A percentile compares a stretch with the other conserved stretches of the same genome.
Evolutionary conservation across 2,329 filamentous ascomycete species (phyloP).

Genomic region (Hypoxylon rubiginosum): DNA sequence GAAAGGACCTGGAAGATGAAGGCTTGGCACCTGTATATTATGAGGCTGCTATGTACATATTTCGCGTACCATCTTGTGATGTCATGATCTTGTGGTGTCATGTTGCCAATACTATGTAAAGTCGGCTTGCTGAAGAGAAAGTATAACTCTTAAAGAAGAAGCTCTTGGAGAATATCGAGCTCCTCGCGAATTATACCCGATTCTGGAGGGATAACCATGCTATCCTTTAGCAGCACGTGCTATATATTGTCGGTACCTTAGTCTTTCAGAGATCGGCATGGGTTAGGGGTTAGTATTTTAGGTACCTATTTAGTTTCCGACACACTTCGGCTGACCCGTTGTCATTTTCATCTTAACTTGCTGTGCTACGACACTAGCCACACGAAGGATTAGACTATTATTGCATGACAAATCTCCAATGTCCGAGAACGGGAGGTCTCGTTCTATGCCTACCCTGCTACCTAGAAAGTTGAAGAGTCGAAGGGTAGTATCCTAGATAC

Average conservation of each 20-base stretch:
- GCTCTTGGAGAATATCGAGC: neutral
- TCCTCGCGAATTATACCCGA: neutral
- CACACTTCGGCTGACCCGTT: too few species aligned
- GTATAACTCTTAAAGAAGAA: neutral
- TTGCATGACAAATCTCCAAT: neutral
- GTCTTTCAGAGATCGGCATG: constrained; percentile 8
- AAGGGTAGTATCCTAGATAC: neutral
- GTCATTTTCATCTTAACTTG: constrained; percentile 18
- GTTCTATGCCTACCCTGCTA: too few species aligned
- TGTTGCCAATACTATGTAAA: neutral
- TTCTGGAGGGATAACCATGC: neutral
- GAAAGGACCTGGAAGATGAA: constrained; percentile 24
- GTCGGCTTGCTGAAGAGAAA: constrained; percentile 3
- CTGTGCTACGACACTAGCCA: constrained; percentile 6
- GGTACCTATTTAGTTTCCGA: constrained; percentile 21
- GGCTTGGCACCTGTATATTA: constrained; percentile 27
- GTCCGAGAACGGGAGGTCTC: constrained; percentile 29
- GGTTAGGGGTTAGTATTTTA: too few species aligned
- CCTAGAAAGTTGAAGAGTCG: constrained; percentile 5
- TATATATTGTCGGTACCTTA: neutral
- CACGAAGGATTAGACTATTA: constrained; percentile 25
- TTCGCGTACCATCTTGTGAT: constrained; percentile 8
- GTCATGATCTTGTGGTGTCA: constrained; percentile 3
- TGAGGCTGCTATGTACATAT: constrained; percentile 22
- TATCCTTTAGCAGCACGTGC: constrained; percentile 14